Base-by-base conservation (phyloP, 1,139 yeast species). In the Diutina ranongensis region DNA sequence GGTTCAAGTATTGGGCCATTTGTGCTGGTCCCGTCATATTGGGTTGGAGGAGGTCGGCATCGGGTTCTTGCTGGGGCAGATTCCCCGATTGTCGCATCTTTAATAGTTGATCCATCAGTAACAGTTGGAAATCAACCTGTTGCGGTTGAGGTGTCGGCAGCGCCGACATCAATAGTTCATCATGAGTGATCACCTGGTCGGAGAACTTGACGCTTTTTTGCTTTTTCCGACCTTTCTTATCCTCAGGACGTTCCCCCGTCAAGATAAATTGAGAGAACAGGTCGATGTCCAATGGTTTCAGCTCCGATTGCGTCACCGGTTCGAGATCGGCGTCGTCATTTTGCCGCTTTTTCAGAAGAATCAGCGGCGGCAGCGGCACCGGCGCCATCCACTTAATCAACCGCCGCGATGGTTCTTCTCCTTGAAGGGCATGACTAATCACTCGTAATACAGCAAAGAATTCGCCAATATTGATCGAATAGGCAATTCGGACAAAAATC, bases 71-170 rank as follows among this genome's bases (percentile, higher is more conserved):
- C 52, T 51, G 53, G 52, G 52, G 58, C 40, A n/a, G 15, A 54
- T 55, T 54, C 50, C 61, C 50, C 54, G 80, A 60, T 47, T 66
- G 67, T 46, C 67, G 66, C 45, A 21, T 33, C 4, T 22, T 25
- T 7, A 83, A 55, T 36, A 83, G 59, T 57, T 83, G 85, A 54
- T 80, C 85, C 92, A 83, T 83, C 1, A 89, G 87, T 28, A 83
- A 7, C 42, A 7, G 62, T 2, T 83, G 71, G 46, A 74, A 68
- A 57, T 83, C 92, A 27, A 80, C 50, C 44, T 51, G 52, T n/a
- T 9, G 31, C 3, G 38, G 22, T 35, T 35, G 40, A 3, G 55
- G 55, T 3, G 66, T 62, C 1, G 64, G 56, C 15, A 56, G 56
- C 10, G 64, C 64, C 8, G 67, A 58, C 12, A 48, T 53, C 36